Percentiles rank a stretch among this genome's conserved stretches.
These are phyloP conservation scores for Pyrenophora teres DNA, from an alignment of 2,329 filamentous ascomycete genomes.

Conservation along the genomic window DNA sequence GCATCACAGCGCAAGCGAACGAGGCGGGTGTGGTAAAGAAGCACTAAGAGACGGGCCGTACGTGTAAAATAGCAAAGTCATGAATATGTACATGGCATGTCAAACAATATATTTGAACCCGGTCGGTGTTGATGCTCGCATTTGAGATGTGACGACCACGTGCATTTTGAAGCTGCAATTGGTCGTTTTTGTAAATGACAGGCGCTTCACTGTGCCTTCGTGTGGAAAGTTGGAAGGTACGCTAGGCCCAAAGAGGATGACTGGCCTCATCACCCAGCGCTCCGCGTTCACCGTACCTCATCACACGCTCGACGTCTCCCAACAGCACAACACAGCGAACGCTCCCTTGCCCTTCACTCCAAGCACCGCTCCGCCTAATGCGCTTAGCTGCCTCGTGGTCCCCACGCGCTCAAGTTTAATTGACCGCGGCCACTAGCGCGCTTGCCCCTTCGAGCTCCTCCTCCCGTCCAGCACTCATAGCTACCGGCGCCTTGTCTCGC, in stretches of 20 bases:
- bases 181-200: slow-evolving; percentile 10
- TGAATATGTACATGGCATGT: background rate
- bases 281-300: slow-evolving; percentile 23
- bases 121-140: too few species aligned
- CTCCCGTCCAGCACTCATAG: slow-evolving; percentile 25
- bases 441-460: slow-evolving; percentile 34
- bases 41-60: slow-evolving; percentile 39
- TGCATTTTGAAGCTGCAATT: background rate
- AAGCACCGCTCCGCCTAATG: slow-evolving; percentile 25
- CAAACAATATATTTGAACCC: background rate
- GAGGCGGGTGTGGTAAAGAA: slow-evolving; percentile 79
- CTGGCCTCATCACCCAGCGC: slow-evolving; percentile 19
- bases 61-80: background rate
- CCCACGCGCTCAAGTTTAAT: slow-evolving; percentile 33
- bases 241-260: slow-evolving; percentile 27
- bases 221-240: slow-evolving; percentile 15
- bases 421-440: slow-evolving; percentile 34
- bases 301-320: slow-evolving; percentile 19
- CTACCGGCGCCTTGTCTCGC: slow-evolving; percentile 52
- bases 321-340: slow-evolving; percentile 20
- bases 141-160: background rate
- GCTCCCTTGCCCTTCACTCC: slow-evolving; percentile 14
- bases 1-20: slow-evolving; percentile 87
- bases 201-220: slow-evolving; percentile 11
- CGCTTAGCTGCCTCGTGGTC: slow-evolving; percentile 29